Evolutionary conservation across 2,329 filamentous ascomycete species (phyloP).

Genomic region (Colletotrichum ledebouriae): DNA sequence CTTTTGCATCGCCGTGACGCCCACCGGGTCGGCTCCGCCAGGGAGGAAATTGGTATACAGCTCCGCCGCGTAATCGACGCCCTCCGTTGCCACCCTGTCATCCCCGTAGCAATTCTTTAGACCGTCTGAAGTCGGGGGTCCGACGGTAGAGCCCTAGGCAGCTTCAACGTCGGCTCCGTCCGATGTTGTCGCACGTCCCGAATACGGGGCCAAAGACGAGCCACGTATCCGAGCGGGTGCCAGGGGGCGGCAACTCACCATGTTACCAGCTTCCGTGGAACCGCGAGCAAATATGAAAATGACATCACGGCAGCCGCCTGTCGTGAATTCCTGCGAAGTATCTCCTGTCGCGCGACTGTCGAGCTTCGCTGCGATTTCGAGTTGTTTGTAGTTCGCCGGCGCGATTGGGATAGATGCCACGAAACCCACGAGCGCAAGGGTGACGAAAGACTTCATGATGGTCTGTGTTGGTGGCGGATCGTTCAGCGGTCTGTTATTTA

Average conservation of each 20-base stretch:
- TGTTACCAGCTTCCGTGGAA: slow-evolving; percentile 55
- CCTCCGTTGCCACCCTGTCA: slow-evolving; percentile 44
- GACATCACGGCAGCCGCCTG: slow-evolving; percentile 41
- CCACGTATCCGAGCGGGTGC: slow-evolving; percentile 23
- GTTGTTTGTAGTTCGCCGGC: neutral
- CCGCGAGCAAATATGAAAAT: slow-evolving; percentile 57
- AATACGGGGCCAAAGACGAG: slow-evolving; percentile 45
- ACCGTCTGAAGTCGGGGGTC: slow-evolving; percentile 40
- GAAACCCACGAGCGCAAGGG: neutral
- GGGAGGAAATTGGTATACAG: slow-evolving; percentile 50
- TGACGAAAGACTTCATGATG: slow-evolving; percentile 11
- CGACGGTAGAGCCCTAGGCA: slow-evolving; percentile 39
- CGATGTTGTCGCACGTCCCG: slow-evolving; percentile 4
- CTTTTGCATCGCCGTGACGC: slow-evolving; percentile 49
- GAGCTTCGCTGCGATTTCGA: neutral
- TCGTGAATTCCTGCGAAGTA: slow-evolving; percentile 17
- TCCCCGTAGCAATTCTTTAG: slow-evolving; percentile 43
- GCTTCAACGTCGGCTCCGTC: slow-evolving; percentile 24
- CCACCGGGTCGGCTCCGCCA: slow-evolving; percentile 49
- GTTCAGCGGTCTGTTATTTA: neutral
- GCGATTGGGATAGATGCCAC: neutral
- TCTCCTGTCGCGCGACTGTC: slow-evolving; percentile 5
- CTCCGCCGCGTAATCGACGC: slow-evolving; percentile 52
- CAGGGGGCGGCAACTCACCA: slow-evolving; percentile 46
- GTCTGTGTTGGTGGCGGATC: neutral